Percentiles rank a stretch among this genome's conserved stretches.
Evolutionary conservation across 805 yeast species (phyloP).

Genomic region (Candida palmyrensis): DNA sequence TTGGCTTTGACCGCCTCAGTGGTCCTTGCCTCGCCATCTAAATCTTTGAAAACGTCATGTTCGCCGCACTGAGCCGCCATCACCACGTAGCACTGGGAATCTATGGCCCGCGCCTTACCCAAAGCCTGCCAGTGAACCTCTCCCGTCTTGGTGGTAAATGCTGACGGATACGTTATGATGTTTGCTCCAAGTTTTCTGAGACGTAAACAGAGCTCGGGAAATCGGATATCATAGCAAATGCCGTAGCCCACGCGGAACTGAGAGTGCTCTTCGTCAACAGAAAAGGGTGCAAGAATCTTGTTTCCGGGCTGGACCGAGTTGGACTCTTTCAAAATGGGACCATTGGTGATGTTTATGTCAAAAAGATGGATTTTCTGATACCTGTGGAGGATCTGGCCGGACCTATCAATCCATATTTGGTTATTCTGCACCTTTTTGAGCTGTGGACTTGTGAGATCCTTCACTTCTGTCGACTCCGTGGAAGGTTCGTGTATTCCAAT

Average conservation of each 20-base stretch:
- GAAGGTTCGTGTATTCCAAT: slow-evolving; percentile 87
- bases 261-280: slow-evolving; percentile 27
- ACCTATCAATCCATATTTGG: slow-evolving; percentile 60
- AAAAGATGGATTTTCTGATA: slow-evolving; percentile 88
- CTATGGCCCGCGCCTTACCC: slow-evolving; percentile 82
- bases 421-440: slow-evolving; percentile 55
- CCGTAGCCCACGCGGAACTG: slow-evolving; percentile 54
- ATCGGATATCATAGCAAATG: slow-evolving; percentile 83
- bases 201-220: slow-evolving; percentile 72
- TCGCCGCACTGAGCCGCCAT: slow-evolving; percentile 87
- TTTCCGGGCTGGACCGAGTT: slow-evolving; percentile 78
- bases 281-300: slow-evolving; percentile 48
- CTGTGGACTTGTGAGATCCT: slow-evolving; percentile 7
- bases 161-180: slow-evolving; percentile 79
- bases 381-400: slow-evolving; percentile 60
- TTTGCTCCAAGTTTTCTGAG: slow-evolving; percentile 69
- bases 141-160: slow-evolving; percentile 90
- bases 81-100: slow-evolving; percentile 79
- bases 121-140: slow-evolving; percentile 83
- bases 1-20: slow-evolving; percentile 9
- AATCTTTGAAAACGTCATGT: slow-evolving; percentile 51
- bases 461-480: slow-evolving; percentile 23
- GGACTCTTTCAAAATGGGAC: slow-evolving; percentile 76
- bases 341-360: slow-evolving; percentile 79
- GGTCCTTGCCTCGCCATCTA: slow-evolving; percentile 22